Base-by-base conservation (phyloP, 1,284 basidiomycete species). In the Heterobasidion irregulare region DNA sequence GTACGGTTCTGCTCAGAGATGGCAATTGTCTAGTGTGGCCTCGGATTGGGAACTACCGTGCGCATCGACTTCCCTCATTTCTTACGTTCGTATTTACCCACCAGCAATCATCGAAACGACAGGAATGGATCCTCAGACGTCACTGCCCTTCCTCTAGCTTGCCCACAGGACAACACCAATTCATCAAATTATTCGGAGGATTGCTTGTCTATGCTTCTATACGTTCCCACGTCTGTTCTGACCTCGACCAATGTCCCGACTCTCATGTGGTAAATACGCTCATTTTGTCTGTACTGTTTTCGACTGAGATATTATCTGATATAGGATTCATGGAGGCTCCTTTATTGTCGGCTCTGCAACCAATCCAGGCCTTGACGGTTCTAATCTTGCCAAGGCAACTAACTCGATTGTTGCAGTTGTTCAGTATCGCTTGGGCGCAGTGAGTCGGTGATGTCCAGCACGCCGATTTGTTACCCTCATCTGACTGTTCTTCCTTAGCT, bases 311-410 rank as follows among this genome's bases (percentile, higher is more conserved):
- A 19, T 51, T 52, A 51, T 55, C n/a, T 53, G 53, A 47, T 16
- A 44, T 58, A 92, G 91, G 90, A 76, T 94, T 53, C 92, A 93
- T 62, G 94, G 94, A 13, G 93, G 94, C 35, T 92, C 91, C 0
- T 92, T 91, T 67, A 69, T 81, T 46, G 62, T 74, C 5, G 93
- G 94, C 8, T 85, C 85, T 13, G 84, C 87, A 0, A 83, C 82
- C 3, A 80, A 73, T 13, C 76, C 87, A 12, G 91, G 88, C 10
- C 72, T 96, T 3, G 89, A 95, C 67, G 93, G 90, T 0, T 84
- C 87, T 0, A 76, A 75, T 2, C 77, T 95, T 8, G 92, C 92
- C 0, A 64, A 74, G 6, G 77, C 80, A 5, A 89, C 90, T 2
- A 76, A 83, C 50, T 84, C 90, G 3, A 84, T 96, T 57, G 89